These are phyloP conservation scores for Kwoniella pini DNA, from an alignment of 768 basidiomycete species.

Conservation along the genomic window DNA sequence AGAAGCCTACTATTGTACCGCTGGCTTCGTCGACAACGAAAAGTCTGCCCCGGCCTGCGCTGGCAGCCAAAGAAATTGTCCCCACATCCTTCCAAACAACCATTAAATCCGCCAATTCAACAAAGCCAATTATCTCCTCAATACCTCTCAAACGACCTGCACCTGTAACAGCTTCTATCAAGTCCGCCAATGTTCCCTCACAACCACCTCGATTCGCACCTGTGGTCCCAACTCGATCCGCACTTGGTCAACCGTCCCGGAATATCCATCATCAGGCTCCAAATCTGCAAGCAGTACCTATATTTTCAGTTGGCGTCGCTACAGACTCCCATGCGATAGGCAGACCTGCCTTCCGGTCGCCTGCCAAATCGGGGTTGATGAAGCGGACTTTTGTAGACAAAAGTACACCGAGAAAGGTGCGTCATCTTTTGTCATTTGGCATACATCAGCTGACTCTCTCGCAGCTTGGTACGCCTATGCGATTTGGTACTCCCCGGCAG, in stretches of 20 bases:
- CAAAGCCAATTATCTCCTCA: conserved; percentile 1
- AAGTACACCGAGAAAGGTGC: conserved; percentile 22
- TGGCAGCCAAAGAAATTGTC: conserved; percentile 1
- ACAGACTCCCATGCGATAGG: conserved; percentile 5
- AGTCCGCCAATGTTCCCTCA: background rate
- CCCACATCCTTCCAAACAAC: background rate
- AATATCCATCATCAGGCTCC: conserved; percentile 14
- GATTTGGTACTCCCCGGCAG: conserved; percentile 22
- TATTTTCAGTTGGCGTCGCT: conserved; percentile 25
- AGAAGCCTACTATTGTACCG: background rate
- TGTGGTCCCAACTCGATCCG: conserved; percentile 4
- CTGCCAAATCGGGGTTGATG: conserved; percentile 11
- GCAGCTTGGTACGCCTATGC: conserved; percentile 38
- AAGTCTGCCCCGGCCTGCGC: conserved; percentile 9
- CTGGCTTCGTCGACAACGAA: conserved; percentile 8
- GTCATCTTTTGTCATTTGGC: background rate
- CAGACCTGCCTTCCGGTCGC: conserved; percentile 19
- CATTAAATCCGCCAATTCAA: background rate
- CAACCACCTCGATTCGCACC: conserved; percentile 1
- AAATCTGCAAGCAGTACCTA: conserved; percentile 2
- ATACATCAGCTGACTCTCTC: background rate
- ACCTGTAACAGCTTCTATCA: background rate
- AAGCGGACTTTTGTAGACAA: conserved; percentile 6
- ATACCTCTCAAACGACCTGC: conserved; percentile 33
- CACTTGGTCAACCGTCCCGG: conserved; percentile 35